Base-by-base conservation (phyloP, 2,329 filamentous ascomycete species). In the Pyricularia sp. region DNA sequence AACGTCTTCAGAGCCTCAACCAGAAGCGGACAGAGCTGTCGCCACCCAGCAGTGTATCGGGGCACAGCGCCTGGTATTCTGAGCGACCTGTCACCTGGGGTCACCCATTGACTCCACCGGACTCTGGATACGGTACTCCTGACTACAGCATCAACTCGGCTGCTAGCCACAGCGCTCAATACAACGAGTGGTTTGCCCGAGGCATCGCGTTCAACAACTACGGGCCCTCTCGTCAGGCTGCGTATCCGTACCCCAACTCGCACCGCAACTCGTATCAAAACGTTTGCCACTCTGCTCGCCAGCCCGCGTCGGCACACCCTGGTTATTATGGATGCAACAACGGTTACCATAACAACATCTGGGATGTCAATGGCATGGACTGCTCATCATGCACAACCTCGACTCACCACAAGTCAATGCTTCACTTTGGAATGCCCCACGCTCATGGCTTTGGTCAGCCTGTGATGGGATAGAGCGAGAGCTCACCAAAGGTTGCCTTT, bases 111-210 rank as follows among this genome's bases (percentile, higher is more conserved):
- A 88, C 86, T 0, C 86, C 86, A 2, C 86, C 86, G 0, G 86
- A 88, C 71, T 88, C 86, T 25, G 86, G 86, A 6, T 88, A 88
- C 69, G 85, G 85, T 63, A 88, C 86, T 0, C 86, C 86, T 4
- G 86, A 88, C 72, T 86, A 87, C 71, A 81, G 85, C 0, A 55
- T 65, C 25, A 67, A 67, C n/a, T 67, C 66, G 14, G 65, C 36
- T 2, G 66, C 66, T 10, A 83, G 85, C 0, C 80, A 81, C 71
- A 87, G 86, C 69, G 79, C 82, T 26, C 83, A 81, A 50, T 88
- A 88, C 76, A 83, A 85, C 30, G 86, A 88, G 63, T 88, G 84
- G 84, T 86, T 88, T 70, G 78, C 79, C 10, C 75, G 79, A 9
- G 78, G 78, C 2, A 72, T 79, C 3, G 72, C 74, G 7, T 76